Evolutionary conservation across 306 rosid genomes (phyloP).

Genomic region (Luffa acutangula): DNA sequence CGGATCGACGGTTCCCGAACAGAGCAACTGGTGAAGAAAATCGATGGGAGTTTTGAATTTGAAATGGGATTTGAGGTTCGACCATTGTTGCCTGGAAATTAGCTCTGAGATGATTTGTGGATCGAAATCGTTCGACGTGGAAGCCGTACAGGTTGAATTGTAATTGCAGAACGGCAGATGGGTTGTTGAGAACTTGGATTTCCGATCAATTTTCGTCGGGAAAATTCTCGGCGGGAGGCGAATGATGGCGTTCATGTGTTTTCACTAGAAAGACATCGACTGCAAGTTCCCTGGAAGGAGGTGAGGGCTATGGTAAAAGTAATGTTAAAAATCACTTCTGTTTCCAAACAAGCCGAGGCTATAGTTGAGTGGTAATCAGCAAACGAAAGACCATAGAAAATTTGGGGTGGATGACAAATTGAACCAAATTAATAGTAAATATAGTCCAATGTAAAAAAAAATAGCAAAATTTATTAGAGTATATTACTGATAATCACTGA

Average conservation of each 20-base stretch:
- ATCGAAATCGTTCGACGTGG: slow-evolving; percentile 16
- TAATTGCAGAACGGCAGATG: slow-evolving; percentile 5
- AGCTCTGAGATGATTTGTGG: slow-evolving; percentile 32
- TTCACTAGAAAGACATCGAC: not conserved
- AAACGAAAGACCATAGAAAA: too few species aligned
- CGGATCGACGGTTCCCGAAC: slow-evolving; percentile 34
- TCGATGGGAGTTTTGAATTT: slow-evolving; percentile 20
- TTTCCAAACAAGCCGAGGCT: too few species aligned
- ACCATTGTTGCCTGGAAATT: slow-evolving; percentile 65
- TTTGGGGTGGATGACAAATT: too few species aligned
- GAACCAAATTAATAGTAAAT: too few species aligned
- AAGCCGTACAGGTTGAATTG: slow-evolving; percentile 7
- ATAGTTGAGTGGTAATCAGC: too few species aligned
- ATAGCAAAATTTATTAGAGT: too few species aligned
- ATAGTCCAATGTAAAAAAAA: too few species aligned
- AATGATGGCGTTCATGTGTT: not conserved
- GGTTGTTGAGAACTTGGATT: not conserved
- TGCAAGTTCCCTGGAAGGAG: not conserved
- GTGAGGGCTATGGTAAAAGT: too few species aligned
- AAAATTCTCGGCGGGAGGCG: not conserved
- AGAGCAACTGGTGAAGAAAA: slow-evolving; percentile 40
- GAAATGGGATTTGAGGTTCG: slow-evolving; percentile 47
- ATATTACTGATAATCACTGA: too few species aligned
- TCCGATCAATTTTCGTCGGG: not conserved
- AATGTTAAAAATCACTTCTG: too few species aligned